Base-by-base conservation (phyloP, 495 filamentous ascomycete genomes). In the Penicillium steckii region DNA sequence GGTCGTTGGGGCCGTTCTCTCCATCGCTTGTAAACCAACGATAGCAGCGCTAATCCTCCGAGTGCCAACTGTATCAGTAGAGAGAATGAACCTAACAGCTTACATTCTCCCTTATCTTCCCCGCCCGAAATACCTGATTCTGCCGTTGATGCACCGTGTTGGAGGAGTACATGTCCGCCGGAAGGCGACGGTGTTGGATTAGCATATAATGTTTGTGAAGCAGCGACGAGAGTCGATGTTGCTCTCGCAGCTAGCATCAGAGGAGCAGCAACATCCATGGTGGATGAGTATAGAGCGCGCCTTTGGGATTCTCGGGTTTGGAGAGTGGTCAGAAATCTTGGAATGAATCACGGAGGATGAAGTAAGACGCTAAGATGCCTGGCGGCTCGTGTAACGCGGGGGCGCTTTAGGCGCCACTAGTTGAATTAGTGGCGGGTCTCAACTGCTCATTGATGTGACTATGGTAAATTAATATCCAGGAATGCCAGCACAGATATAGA, bases 1-100 rank as follows among this genome's bases (percentile, higher is more conserved):
- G 95, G 95, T 35, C 94, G 82, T 61, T 96, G 93, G 1, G 93
- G 93, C 22, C 87, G 77, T 72, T 98, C 94, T 53, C 89, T 81
- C 82, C 88, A 96, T 55, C 94, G 82, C 71, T 98, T 98, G 70
- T 84, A 96, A 15, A 97, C 91, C 17, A 98, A 79, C 4, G 91
- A 87, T 27, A 91, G 69, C 24, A 97, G 71, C 13, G 94, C 94
- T 27, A 97, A 70, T 21, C 76, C 80, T 17, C 94, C 94, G n/a
- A 98, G 80, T 4, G 90, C 89, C 19, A 84, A 85, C 67, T 98
- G 94, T 3, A 97, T 84, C 30, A 98, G 66, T 23, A 98, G 79
- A 21, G 94, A 93, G 55, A 95, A 96, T 0, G 89, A 80, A 0
- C 91, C 91, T 1, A 97, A 80, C 1, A 97, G 75, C 50, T 83